These are phyloP conservation scores for Trametes villosa DNA, from an alignment of 768 basidiomycete species.

Conservation along the genomic window DNA sequence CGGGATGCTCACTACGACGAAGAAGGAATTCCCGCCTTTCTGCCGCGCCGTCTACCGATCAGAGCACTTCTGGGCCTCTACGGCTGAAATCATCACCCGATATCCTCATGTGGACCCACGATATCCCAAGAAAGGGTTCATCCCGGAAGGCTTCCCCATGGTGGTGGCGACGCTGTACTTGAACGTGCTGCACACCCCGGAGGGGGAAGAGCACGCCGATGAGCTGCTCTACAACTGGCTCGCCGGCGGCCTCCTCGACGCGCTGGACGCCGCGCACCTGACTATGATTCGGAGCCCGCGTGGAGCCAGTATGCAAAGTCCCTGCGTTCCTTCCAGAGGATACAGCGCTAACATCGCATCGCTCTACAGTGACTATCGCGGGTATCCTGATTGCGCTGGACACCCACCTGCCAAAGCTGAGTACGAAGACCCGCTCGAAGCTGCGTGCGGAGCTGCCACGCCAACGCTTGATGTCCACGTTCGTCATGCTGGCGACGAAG, in stretches of 20 bases:
- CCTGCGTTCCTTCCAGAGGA: not conserved
- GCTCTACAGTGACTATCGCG: too few species aligned
- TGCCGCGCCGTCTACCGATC: slow-evolving; percentile 1
- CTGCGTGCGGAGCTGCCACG: slow-evolving; percentile 5
- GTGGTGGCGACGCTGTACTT: not conserved
- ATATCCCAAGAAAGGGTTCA: not conserved
- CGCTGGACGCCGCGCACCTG: not conserved
- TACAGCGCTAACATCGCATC: too few species aligned
- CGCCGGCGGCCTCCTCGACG: not conserved
- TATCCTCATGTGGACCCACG: not conserved
- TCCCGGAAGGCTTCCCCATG: not conserved
- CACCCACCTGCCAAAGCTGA: not conserved
- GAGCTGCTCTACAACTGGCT: slow-evolving; percentile 1
- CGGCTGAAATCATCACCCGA: not conserved
- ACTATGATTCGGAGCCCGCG: not conserved
- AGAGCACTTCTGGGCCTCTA: not conserved
- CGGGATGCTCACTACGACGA: not conserved
- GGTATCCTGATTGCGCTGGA: not conserved
- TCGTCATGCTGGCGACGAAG: not conserved
- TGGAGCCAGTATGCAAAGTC: not conserved
- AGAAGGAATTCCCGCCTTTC: not conserved
- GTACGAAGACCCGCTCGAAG: slow-evolving; percentile 3
- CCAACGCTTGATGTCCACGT: not conserved
- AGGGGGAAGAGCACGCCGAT: not conserved
- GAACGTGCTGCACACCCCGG: not conserved